Evolutionary conservation across 192 early-diverging fungal genomes (phyloP).

Genomic region (Spinellus fusiger): DNA sequence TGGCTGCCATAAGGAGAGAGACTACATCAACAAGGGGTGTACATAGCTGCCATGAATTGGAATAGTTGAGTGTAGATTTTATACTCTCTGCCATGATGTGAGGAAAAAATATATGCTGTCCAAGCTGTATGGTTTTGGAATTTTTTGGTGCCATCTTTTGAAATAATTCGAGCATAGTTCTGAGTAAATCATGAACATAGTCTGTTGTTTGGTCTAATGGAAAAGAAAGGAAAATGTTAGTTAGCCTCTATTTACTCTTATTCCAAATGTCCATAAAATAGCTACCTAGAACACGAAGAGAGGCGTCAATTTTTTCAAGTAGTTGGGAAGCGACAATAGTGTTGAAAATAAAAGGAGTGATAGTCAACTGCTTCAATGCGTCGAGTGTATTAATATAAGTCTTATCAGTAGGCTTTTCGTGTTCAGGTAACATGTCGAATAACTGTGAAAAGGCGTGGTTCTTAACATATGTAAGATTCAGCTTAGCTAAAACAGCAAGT

Average conservation of each 20-base stretch:
- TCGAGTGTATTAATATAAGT: background rate
- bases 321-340: background rate
- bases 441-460: constrained; percentile 9
- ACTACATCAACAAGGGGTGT: constrained; percentile 3
- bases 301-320: constrained; percentile 1
- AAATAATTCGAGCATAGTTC: constrained; percentile 5
- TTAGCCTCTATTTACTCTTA: too few species aligned
- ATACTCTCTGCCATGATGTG: background rate
- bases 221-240: too few species aligned
- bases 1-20: constrained; percentile 9
- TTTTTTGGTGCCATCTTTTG: background rate
- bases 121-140: background rate
- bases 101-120: constrained; percentile 2
- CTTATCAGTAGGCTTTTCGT: background rate
- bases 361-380: background rate
- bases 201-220: background rate
- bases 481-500: constrained; percentile 4
- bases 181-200: background rate
- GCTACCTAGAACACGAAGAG: background rate
- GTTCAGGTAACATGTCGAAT: background rate
- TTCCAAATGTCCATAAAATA: background rate
- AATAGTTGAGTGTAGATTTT: background rate
- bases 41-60: constrained; percentile 3
- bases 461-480: background rate
- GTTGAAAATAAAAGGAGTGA: constrained; percentile 2